A percentile compares a stretch with the other conserved stretches of the same genome.
Evolutionary conservation across 1,139 yeast species (phyloP).

Genomic region (Zygoascus meyerae): DNA sequence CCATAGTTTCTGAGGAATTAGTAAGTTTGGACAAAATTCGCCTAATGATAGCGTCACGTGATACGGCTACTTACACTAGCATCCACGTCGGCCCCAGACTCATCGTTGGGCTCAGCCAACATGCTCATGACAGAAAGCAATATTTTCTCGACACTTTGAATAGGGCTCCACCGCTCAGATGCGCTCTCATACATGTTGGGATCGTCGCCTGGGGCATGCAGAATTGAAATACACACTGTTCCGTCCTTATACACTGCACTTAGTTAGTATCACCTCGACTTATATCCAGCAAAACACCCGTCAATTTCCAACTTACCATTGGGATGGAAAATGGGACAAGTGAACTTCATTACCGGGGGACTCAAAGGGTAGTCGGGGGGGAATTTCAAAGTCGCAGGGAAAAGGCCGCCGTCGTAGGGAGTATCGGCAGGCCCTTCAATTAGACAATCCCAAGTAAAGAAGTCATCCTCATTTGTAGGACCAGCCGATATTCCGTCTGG

Average conservation of each 20-base stretch:
- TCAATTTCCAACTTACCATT: constrained; percentile 39
- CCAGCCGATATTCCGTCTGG: constrained; percentile 97
- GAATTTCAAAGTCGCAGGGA: constrained; percentile 75
- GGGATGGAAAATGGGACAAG: constrained; percentile 85
- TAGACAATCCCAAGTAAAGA: constrained; percentile 87
- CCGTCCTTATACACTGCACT: constrained; percentile 74
- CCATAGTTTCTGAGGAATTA: constrained; percentile 56
- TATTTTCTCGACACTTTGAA: constrained; percentile 93
- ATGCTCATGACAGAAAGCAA: constrained; percentile 86
- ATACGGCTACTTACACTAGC: constrained; percentile 52
- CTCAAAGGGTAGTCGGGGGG: constrained; percentile 87
- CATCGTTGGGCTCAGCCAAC: constrained; percentile 96
- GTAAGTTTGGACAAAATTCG: background rate
- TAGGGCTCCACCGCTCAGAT: constrained; percentile 97
- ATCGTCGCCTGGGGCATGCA: constrained; percentile 96
- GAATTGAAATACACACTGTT: constrained; percentile 87
- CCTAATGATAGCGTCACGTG: background rate
- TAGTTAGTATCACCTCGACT: background rate
- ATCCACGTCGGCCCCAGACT: constrained; percentile 94
- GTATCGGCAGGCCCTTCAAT: constrained; percentile 92
- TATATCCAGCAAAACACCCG: no score
- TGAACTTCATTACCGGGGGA: constrained; percentile 81
- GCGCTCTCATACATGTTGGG: constrained; percentile 94
- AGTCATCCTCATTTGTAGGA: constrained; percentile 73
- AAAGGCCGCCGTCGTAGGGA: constrained; percentile 89